A percentile compares a stretch with the other conserved stretches of the same genome.
phyloP scores from a whole-genome alignment of 352 stramenopile genomes.

The Globisporangium rhizosaccharum region DNA sequence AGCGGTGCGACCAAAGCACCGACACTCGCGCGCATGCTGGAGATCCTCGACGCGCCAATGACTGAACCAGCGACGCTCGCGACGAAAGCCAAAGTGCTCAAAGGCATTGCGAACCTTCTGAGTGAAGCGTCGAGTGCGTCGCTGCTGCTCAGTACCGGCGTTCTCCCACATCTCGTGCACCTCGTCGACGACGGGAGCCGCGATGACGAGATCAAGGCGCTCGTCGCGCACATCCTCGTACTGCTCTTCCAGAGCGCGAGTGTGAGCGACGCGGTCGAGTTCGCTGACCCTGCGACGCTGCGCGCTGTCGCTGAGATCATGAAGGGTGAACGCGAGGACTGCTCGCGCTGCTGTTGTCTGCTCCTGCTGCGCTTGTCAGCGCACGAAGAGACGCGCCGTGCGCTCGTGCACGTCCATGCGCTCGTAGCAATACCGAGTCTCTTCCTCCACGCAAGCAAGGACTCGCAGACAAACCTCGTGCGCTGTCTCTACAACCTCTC shows the following conservation, averaged over 20 bases:
- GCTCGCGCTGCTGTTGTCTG: conserved; percentile 36
- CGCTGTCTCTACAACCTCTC: conserved; percentile 60
- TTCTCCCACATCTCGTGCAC: conserved; percentile 24
- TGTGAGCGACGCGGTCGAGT: conserved; percentile 23
- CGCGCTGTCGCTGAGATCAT: conserved; percentile 16
- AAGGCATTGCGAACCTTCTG: conserved; percentile 47
- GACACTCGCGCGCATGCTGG: conserved; percentile 37
- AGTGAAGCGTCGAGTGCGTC: conserved; percentile 25
- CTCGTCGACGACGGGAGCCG: conserved; percentile 22
- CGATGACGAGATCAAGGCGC: conserved; percentile 7
- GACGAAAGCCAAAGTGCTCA: conserved; percentile 40
- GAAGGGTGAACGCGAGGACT: conserved; percentile 20
- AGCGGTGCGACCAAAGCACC: conserved; percentile 35
- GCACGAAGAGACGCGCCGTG: conserved; percentile 26
- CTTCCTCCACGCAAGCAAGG: conserved; percentile 23
- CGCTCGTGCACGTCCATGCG: conserved; percentile 12
- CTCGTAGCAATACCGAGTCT: conserved; percentile 26
- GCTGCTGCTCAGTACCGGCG: conserved; percentile 18
- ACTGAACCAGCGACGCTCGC: background rate
- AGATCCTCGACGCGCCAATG: conserved; percentile 19
- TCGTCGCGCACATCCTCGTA: conserved; percentile 26
- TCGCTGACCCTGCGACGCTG: conserved; percentile 22
- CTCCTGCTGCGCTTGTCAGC: conserved; percentile 59
- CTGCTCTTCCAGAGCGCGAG: conserved; percentile 27
- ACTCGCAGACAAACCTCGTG: conserved; percentile 40